Conservation (phyloP, 2,329 filamentous ascomycete species). For the Hymenoscyphus linearis region DNA sequence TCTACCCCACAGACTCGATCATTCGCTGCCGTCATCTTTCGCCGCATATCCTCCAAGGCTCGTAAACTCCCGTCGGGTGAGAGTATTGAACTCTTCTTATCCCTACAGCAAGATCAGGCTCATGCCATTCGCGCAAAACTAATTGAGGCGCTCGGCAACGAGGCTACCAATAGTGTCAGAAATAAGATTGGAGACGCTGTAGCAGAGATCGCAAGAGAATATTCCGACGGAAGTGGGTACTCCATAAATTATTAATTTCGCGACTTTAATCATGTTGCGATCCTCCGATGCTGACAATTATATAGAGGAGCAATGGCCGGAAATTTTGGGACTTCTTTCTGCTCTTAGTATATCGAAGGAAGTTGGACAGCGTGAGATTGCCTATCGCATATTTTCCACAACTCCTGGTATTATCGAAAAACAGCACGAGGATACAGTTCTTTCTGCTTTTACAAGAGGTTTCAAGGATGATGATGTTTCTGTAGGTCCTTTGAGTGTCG, state of each 20-base stretch:
- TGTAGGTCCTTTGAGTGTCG: constrained; percentile 42
- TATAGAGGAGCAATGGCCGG: constrained; percentile 78
- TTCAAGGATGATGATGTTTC: constrained; percentile 84
- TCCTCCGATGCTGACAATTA: neutral
- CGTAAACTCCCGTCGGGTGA: constrained; percentile 69
- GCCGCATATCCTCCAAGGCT: constrained; percentile 85
- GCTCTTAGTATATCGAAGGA: constrained; percentile 84
- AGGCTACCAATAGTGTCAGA: constrained; percentile 68
- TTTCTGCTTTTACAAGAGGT: constrained; percentile 81
- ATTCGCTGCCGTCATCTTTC: constrained; percentile 90
- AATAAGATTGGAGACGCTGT: constrained; percentile 98
- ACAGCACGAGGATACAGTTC: constrained; percentile 87
- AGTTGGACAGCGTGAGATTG: constrained; percentile 78
- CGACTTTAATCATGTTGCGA: neutral
- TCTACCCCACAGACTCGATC: constrained; percentile 63
- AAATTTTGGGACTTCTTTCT: constrained; percentile 81
- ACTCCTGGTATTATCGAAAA: constrained; percentile 95
- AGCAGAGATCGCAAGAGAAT: constrained; percentile 90
- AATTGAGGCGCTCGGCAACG: constrained; percentile 68
- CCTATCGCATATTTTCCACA: constrained; percentile 91
- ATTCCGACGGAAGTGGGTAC: constrained; percentile 78
- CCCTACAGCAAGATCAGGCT: constrained; percentile 67
- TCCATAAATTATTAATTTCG: neutral
- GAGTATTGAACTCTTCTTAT: constrained; percentile 79
- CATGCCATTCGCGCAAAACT: constrained; percentile 78